Evolutionary conservation across 2,329 filamentous ascomycete species (phyloP).

Genomic region (Aspergillus pseudonomiae): DNA sequence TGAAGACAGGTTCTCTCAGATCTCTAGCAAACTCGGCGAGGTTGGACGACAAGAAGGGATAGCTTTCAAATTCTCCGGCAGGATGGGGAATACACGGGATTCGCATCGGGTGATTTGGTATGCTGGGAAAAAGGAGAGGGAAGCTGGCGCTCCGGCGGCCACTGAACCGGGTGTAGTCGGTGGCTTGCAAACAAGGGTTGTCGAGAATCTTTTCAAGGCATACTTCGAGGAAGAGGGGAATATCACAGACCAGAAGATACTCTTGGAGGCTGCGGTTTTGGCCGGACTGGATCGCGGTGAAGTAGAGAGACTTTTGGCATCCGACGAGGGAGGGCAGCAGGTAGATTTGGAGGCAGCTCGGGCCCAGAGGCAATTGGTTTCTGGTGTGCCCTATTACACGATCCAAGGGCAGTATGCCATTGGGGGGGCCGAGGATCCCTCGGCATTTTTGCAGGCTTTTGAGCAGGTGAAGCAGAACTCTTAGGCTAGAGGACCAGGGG

Average conservation of each 20-base stretch:
- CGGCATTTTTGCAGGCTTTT: conserved; percentile 68
- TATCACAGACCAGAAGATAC: conserved; percentile 60
- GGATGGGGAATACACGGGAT: conserved; percentile 75
- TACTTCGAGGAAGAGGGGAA: conserved; percentile 69
- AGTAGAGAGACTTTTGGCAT: conserved; percentile 57
- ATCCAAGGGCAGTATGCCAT: conserved; percentile 70
- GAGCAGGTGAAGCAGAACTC: conserved; percentile 58
- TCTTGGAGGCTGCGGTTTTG: conserved; percentile 56
- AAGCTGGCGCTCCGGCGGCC: not conserved
- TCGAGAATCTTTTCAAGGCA: conserved; percentile 65
- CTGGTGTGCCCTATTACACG: conserved; percentile 74
- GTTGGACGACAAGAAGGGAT: conserved; percentile 70
- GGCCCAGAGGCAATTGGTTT: conserved; percentile 58
- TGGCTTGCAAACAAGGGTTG: conserved; percentile 61
- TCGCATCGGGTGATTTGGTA: conserved; percentile 77
- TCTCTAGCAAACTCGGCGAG: conserved; percentile 59
- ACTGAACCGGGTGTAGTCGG: conserved; percentile 38
- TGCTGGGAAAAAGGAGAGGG: conserved; percentile 55
- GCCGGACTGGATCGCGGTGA: conserved; percentile 59
- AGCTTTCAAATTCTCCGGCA: conserved; percentile 70
- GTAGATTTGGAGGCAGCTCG: conserved; percentile 61
- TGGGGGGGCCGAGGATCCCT: conserved; percentile 71
- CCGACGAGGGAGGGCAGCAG: conserved; percentile 58
- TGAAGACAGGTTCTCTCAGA: conserved; percentile 60
- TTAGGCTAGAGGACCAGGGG: not conserved